Percentiles rank a stretch among this genome's conserved stretches.
Evolutionary conservation across 306 rosid genomes (phyloP).

Genomic region (Casuarina glauca): DNA sequence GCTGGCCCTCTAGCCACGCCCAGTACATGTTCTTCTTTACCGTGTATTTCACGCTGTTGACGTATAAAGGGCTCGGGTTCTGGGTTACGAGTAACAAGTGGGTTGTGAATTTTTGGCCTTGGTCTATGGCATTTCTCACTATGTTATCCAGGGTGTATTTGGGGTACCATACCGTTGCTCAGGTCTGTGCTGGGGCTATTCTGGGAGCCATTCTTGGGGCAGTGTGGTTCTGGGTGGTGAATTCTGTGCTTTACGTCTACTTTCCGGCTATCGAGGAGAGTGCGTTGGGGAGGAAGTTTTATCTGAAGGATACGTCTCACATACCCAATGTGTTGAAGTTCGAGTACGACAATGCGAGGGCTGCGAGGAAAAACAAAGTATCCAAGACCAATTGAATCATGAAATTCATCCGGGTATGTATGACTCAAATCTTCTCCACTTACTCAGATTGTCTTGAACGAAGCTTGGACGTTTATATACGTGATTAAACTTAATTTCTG

Average conservation of each 20-base stretch:
- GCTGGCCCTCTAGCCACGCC: conserved; percentile 96
- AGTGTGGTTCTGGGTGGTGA: conserved; percentile 79
- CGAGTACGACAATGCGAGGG: conserved; percentile 85
- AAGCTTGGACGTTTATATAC: not conserved
- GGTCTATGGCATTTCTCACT: conserved; percentile 66
- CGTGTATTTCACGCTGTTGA: conserved; percentile 52
- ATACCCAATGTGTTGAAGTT: conserved; percentile 80
- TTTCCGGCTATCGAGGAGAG: conserved; percentile 82
- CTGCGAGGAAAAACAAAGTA: conserved; percentile 43
- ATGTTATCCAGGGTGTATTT: conserved; percentile 79
- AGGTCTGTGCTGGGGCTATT: conserved; percentile 84
- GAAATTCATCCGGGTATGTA: conserved; percentile 10
- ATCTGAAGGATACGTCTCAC: conserved; percentile 85
- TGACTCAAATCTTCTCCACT: not conserved
- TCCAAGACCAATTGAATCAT: conserved; percentile 42
- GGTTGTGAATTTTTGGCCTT: conserved; percentile 32
- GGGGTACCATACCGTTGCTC: conserved; percentile 80
- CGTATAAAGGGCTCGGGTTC: conserved; percentile 38
- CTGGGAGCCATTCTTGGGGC: conserved; percentile 72
- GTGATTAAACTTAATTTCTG: not conserved
- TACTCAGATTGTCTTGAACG: not conserved
- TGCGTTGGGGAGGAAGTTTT: conserved; percentile 60
- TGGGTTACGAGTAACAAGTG: conserved; percentile 39
- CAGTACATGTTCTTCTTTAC: conserved; percentile 96
- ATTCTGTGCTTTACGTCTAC: conserved; percentile 35